These are phyloP conservation scores for Didymella exigua DNA, from an alignment of 2,329 filamentous ascomycete genomes.

Conservation along the genomic window DNA sequence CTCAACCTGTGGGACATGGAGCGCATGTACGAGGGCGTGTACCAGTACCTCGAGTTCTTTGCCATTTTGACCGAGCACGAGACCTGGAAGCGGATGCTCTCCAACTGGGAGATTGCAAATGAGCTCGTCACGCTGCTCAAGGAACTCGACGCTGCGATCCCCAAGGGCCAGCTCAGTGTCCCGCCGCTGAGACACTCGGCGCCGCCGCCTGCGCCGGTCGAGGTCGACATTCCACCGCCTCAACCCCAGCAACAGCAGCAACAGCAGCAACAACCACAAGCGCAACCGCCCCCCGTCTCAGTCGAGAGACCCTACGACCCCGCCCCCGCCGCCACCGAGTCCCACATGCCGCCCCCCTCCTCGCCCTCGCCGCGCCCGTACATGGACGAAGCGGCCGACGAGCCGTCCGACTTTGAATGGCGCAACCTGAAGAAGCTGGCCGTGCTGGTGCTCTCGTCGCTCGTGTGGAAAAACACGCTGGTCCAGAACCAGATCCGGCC, in stretches of 20 bases:
- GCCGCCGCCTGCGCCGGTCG: slow-evolving; percentile 37
- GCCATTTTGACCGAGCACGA: slow-evolving; percentile 85
- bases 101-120: slow-evolving; percentile 89
- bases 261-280: background rate
- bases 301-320: slow-evolving; percentile 71
- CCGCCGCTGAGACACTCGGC: slow-evolving; percentile 58
- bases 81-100: slow-evolving; percentile 80
- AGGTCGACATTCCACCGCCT: slow-evolving; percentile 21
- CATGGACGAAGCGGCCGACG: slow-evolving; percentile 58
- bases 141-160: slow-evolving; percentile 84
- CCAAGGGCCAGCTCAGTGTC: slow-evolving; percentile 65
- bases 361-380: slow-evolving; percentile 50
- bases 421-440: slow-evolving; percentile 91
- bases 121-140: slow-evolving; percentile 87
- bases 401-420: slow-evolving; percentile 71
- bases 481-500: slow-evolving; percentile 89
- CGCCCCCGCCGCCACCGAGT: slow-evolving; percentile 52
- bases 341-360: slow-evolving; percentile 48
- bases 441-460: slow-evolving; percentile 84
- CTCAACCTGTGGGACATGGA: slow-evolving; percentile 98
- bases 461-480: slow-evolving; percentile 83
- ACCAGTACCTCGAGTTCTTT: slow-evolving; percentile 93
- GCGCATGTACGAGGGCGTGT: slow-evolving; percentile 90
- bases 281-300: slow-evolving; percentile 45
- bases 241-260: slow-evolving; percentile 7